Base-by-base conservation (phyloP, 306 rosid genomes). In the Dalbergia oliveri region DNA sequence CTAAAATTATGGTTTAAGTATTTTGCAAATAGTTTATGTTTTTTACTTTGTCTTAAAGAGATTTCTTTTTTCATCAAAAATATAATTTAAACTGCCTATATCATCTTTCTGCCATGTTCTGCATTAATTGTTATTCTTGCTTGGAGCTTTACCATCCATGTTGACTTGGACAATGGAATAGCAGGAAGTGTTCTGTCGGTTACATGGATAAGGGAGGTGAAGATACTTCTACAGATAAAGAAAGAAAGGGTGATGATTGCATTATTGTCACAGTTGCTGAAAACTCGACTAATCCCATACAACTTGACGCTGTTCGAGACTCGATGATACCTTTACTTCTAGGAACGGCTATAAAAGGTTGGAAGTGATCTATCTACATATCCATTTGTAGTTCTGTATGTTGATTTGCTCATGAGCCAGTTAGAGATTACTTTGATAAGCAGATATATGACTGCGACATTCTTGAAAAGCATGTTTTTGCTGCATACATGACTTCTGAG, bases 341-440 rank as follows among this genome's bases (percentile, higher is more conserved):
- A 12, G 85, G 82, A 66, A 84, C 89, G n/a, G 85, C 88, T 62
- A 79, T 93, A 66, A 87, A 90, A 90, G 99, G 99, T 95, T 64
- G 54, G 94, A 75, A 54, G 62, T 78, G 62, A 44, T 69, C 49
- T 81, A 49, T 63, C 41, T 70, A 39, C 56, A 61, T 75, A 79
- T 66, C 67, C 45, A 47, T 56, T 60, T 56, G 26, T 68, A 37
- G 41, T 57, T 80, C 41, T 6, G 14, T 71, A 44, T 71, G 47
- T n/a, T 76, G 19, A 44, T 37, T 66, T 16, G 43, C n/a, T 65
- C 9, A 18, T 2, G 3, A 61, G 67, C 44, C 76, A 41, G 50
- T 77, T 72, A 71, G 54, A 85, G 53, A 66, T 72, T 70, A 35
- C 13, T 47, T 47, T 50, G 47, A 66, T 11, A 43, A 78, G 47